Conservation (phyloP, 208 protist species). For the Wallacemonas rigidus region DNA sequence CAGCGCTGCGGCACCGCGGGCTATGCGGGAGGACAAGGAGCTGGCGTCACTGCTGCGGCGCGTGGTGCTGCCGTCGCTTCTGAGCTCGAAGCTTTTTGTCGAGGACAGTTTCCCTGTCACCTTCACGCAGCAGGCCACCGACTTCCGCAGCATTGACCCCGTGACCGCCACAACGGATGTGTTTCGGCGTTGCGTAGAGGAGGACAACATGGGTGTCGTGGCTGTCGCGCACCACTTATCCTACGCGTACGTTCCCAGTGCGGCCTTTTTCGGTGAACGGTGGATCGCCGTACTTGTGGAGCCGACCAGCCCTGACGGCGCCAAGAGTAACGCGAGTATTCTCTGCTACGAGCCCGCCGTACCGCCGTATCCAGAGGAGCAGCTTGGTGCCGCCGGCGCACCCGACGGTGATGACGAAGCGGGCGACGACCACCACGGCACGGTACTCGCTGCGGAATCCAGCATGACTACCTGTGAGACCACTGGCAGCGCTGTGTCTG, state of each 20-base stretch:
- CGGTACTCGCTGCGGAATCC: neutral
- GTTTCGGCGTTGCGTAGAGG: slow-evolving; percentile 65
- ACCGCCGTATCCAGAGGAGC: slow-evolving; percentile 3
- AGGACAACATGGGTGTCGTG: slow-evolving; percentile 82
- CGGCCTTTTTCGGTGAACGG: slow-evolving; percentile 38
- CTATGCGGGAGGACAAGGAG: slow-evolving; percentile 26
- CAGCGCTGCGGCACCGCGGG: slow-evolving; percentile 6
- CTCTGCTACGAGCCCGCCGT: slow-evolving; percentile 49
- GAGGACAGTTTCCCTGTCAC: slow-evolving; percentile 56
- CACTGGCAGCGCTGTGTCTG: neutral
- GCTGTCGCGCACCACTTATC: slow-evolving; percentile 31
- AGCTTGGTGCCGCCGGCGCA: neutral
- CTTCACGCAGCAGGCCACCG: slow-evolving; percentile 75
- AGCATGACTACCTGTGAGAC: too few relatives aligned
- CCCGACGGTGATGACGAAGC: neutral
- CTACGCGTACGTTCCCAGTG: slow-evolving; percentile 55
- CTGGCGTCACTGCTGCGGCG: slow-evolving; percentile 47
- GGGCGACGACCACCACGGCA: neutral
- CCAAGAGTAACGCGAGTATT: slow-evolving; percentile 36
- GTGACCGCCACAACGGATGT: slow-evolving; percentile 54
- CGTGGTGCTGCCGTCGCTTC: slow-evolving; percentile 65
- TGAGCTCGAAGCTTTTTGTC: slow-evolving; percentile 51
- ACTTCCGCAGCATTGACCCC: slow-evolving; percentile 51
- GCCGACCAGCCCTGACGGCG: slow-evolving; percentile 22
- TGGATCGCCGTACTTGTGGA: slow-evolving; percentile 72